These are phyloP conservation scores for Leishmania lainsoni DNA, from an alignment of 208 protist species.

Conservation along the genomic window DNA sequence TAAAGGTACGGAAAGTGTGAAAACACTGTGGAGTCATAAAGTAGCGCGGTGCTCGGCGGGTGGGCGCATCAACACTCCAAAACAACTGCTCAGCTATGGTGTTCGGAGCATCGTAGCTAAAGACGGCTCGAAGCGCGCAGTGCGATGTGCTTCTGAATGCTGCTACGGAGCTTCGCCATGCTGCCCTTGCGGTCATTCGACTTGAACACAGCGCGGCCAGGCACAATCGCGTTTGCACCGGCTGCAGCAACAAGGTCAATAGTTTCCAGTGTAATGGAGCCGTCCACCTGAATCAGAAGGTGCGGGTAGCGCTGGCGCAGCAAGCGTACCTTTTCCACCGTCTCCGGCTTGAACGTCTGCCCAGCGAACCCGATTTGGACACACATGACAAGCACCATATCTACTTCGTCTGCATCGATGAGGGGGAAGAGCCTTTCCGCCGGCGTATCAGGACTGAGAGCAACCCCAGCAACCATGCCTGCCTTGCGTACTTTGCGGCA, in stretches of 20 bases:
- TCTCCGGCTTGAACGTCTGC: constrained; percentile 97
- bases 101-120: background rate
- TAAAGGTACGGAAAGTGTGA: background rate
- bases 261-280: constrained; percentile 94
- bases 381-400: constrained; percentile 98
- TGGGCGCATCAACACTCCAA: background rate
- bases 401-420: constrained; percentile 81
- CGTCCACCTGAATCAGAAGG: constrained; percentile 98
- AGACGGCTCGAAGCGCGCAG: constrained; percentile 25
- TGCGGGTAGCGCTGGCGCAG: constrained; percentile 82
- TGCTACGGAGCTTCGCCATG: constrained; percentile 42
- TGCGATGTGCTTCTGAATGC: constrained; percentile 33
- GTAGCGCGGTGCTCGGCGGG: background rate
- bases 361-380: constrained; percentile 99
- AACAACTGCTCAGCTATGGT: background rate
- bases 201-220: constrained; percentile 96
- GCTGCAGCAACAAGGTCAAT: constrained; percentile 91
- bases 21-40: too few species aligned
- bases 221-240: constrained; percentile 98
- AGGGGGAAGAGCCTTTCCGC: constrained; percentile 52
- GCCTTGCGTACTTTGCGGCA: constrained; percentile 67
- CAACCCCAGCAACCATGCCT: constrained; percentile 92
- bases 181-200: constrained; percentile 42
- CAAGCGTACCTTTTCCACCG: constrained; percentile 95
- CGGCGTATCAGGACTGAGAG: constrained; percentile 94